Evolutionary conservation across 2,329 filamentous ascomycete genomes (phyloP).

Genomic region (Fusarium palustre): DNA sequence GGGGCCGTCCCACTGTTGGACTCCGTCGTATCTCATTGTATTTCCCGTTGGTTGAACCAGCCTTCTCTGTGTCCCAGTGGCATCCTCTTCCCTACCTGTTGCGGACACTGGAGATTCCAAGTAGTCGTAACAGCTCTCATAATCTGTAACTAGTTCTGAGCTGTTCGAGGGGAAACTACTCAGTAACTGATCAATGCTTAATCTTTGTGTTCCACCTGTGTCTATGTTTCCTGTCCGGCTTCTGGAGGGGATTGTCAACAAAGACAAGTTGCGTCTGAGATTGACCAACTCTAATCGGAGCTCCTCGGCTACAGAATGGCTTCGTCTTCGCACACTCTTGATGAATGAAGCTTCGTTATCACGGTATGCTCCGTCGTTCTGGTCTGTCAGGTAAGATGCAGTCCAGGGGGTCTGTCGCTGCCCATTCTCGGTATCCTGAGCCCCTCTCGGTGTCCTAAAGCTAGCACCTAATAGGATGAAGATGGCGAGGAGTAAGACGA

Average conservation of each 20-base stretch:
- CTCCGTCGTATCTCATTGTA: conserved; percentile 27
- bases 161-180: conserved; percentile 20
- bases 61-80: conserved; percentile 27
- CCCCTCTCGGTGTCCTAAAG: conserved; percentile 28
- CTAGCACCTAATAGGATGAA: conserved; percentile 49
- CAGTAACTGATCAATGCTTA: conserved; percentile 39
- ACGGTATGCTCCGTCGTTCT: conserved; percentile 24
- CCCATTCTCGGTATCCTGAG: conserved; percentile 33
- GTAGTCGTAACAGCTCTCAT: conserved; percentile 36
- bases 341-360: conserved; percentile 42
- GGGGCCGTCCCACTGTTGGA: conserved; percentile 20
- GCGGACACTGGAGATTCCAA: conserved; percentile 39
- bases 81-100: conserved; percentile 41
- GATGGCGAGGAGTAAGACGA: conserved; percentile 50
- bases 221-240: conserved; percentile 4
- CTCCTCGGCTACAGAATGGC: conserved; percentile 43
- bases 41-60: conserved; percentile 17
- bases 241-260: conserved; percentile 18
- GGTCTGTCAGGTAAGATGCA: conserved; percentile 23
- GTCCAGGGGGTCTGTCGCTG: conserved; percentile 38
- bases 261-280: conserved; percentile 38
- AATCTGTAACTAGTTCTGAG: conserved; percentile 33
- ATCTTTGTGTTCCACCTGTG: conserved; percentile 10
- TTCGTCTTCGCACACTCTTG: conserved; percentile 44
- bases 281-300: conserved; percentile 42